phyloP scores from a whole-genome alignment of 2,329 filamentous ascomycete genomes.

The Colletotrichum gigasporum region DNA sequence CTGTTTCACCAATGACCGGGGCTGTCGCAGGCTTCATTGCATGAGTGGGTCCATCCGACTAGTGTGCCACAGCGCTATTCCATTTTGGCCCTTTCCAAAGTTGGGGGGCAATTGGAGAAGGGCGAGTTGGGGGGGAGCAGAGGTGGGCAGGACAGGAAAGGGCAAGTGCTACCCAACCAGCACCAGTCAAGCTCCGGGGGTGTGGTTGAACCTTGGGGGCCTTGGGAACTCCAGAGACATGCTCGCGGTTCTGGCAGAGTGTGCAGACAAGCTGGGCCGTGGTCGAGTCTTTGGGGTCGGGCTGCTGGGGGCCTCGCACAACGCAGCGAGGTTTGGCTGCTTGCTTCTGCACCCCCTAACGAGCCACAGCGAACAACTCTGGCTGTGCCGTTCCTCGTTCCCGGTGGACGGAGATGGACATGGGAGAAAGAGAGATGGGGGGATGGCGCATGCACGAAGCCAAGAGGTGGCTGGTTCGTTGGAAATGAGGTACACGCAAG shows the following conservation, averaged over 20 bases:
- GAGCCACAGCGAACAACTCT: background rate
- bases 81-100: constrained; percentile 13
- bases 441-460: constrained; percentile 28
- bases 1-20: constrained; percentile 63
- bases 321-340: background rate
- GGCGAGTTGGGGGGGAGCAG: constrained; percentile 12
- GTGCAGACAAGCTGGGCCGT: background rate
- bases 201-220: constrained; percentile 24
- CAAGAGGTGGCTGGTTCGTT: constrained; percentile 28
- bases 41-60: constrained; percentile 17
- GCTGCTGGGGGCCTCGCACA: background rate
- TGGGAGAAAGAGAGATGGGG: background rate
- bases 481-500: constrained; percentile 31
- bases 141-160: constrained; percentile 19
- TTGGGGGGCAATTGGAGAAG: constrained; percentile 25
- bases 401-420: constrained; percentile 1
- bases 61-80: constrained; percentile 17
- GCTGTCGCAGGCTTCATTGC: constrained; percentile 40
- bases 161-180: constrained; percentile 29
- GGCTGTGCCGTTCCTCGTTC: background rate
- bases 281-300: constrained; percentile 6
- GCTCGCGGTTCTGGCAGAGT: constrained; percentile 14
- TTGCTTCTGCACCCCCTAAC: background rate
- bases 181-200: constrained; percentile 22
- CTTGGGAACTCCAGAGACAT: constrained; percentile 11